Conservation (phyloP, 495 filamentous ascomycete species). For the Talaromyces proteolyticus region DNA sequence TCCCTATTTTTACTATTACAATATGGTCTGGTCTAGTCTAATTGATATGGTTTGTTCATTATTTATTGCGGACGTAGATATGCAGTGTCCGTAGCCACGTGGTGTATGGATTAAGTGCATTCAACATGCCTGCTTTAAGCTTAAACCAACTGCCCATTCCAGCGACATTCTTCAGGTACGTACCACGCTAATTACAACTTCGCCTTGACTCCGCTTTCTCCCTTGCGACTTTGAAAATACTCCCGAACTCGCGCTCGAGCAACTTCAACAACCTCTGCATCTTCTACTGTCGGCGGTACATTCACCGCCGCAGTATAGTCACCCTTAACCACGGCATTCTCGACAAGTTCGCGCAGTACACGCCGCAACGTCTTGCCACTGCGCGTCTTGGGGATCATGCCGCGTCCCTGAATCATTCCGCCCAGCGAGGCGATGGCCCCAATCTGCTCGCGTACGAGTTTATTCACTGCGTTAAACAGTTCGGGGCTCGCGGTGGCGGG, state of each 20-base stretch:
- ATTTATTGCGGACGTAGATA: too few relatives aligned
- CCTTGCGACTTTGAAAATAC: conserved; percentile 47
- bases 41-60: too few relatives aligned
- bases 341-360: conserved; percentile 74
- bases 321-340: conserved; percentile 48
- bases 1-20: background rate
- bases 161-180: background rate
- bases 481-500: conserved; percentile 39
- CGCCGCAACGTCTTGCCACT: conserved; percentile 82
- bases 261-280: conserved; percentile 49
- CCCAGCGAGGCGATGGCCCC: conserved; percentile 81
- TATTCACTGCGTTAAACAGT: conserved; percentile 56
- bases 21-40: too few relatives aligned
- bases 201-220: conserved; percentile 27
- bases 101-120: background rate
- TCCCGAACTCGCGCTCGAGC: conserved; percentile 48
- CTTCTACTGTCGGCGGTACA: conserved; percentile 57
- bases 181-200: conserved; percentile 51
- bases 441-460: conserved; percentile 70
- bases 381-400: conserved; percentile 90
- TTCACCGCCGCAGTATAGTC: conserved; percentile 45
- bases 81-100: too few relatives aligned
- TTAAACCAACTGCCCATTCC: background rate
- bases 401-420: conserved; percentile 75
- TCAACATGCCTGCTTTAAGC: background rate